Evolutionary conservation across 306 rosid genomes (phyloP), one percentile per base, ranked within the genome.

Genomic region (Rosa rugosa): DNA sequence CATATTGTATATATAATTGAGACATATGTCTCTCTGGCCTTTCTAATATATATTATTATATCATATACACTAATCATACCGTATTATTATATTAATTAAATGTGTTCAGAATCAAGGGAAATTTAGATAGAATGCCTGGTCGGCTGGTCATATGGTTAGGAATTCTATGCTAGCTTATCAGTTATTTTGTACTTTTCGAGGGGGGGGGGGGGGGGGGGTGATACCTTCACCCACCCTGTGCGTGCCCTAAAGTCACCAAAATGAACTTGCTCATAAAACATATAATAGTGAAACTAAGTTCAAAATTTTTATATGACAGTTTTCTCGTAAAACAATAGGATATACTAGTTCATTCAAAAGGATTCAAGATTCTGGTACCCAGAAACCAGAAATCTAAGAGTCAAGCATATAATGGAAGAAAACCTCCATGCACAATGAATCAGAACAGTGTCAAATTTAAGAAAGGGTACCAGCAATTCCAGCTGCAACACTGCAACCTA

Each of bases 391-490:
- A 31, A 66, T 54, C 5, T 22, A n/a, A n/a, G 13, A 5, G 14
- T 71, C 2, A 25, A 25, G 5, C 42, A 71, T 49, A 17, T 31
- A 45, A 40, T n/a, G 50, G 31, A n/a, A 68, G 31, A 42, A 68
- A 41, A 54, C 6, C 47, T 46, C 20, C 34, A 70, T 10, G 34
- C 17, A 42, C 6, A 54, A 12, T 2, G 53, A 41, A 42, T 17
- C 42, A 75, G 25, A 75, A 7, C 20, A 25, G 41, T 6, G 68
- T 23, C 12, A 40, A 59, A 6, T 10, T 74, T 27, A 40, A 82
- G 53, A 67, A 27, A 72, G 56, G 41, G 9, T 76, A 86, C 89
- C 89, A n/a, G 89, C 86, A 80, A 86, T 49, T 74, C 86, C 86
- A 66, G 84, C 83, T 36, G 82, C n/a, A n/a, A n/a, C n/a, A 27